Percentiles rank a stretch among this genome's conserved stretches.
Conservation (phyloP, 805 yeast genomes). For the Candida vaughaniae region DNA sequence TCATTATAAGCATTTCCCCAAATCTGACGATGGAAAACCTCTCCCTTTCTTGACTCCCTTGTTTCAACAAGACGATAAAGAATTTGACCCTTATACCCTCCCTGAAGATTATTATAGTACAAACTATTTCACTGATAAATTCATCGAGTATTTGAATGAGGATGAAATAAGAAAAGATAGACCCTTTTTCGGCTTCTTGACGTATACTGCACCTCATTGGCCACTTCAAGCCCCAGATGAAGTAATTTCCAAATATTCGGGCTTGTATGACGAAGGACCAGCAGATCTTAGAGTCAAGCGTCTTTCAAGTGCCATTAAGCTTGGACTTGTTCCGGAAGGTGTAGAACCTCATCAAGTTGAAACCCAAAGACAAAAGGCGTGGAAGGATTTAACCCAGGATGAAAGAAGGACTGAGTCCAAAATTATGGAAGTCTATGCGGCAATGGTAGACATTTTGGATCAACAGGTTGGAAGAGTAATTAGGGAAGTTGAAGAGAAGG, state of each 20-base stretch:
- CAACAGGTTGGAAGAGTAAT: constrained; percentile 50
- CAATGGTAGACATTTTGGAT: constrained; percentile 60
- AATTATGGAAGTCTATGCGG: constrained; percentile 60
- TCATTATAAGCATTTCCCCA: constrained; percentile 48
- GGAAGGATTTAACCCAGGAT: constrained; percentile 42
- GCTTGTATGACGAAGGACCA: constrained; percentile 50
- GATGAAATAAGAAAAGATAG: constrained; percentile 31
- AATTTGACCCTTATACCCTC: constrained; percentile 33
- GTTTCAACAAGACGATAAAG: constrained; percentile 38
- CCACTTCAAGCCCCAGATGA: constrained; percentile 60
- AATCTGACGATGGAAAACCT: constrained; percentile 27
- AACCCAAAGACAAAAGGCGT: constrained; percentile 40
- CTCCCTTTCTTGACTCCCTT: constrained; percentile 37
- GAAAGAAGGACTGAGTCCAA: constrained; percentile 39
- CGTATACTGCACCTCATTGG: constrained; percentile 69
- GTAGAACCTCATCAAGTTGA: constrained; percentile 44
- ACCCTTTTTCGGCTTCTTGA: constrained; percentile 55
- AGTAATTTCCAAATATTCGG: constrained; percentile 46
- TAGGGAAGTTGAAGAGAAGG: constrained; percentile 37
- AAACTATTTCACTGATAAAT: constrained; percentile 43
- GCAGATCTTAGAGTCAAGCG: constrained; percentile 39
- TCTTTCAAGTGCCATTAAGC: constrained; percentile 36
- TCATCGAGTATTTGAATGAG: constrained; percentile 32
- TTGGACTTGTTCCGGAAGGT: constrained; percentile 48
- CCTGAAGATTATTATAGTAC: constrained; percentile 52